Conservation (phyloP, 1,284 basidiomycete genomes). For the Stygiomarasmius scandens region DNA sequence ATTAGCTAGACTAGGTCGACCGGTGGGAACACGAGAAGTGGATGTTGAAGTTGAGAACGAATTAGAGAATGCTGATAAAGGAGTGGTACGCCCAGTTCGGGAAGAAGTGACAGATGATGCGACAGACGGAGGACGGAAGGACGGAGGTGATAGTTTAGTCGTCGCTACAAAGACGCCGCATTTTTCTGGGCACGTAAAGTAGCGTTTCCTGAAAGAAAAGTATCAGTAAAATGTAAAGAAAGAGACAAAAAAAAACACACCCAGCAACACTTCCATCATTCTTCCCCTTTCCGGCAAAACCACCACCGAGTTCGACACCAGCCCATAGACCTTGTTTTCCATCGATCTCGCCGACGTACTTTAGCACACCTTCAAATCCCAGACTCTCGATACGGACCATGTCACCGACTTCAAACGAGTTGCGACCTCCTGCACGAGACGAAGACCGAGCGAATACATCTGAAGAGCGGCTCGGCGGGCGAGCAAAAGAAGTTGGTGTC, state of each 20-base stretch:
- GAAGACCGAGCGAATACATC: slow-evolving; percentile 52
- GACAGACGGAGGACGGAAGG: slow-evolving; percentile 73
- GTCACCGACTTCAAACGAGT: slow-evolving; percentile 71
- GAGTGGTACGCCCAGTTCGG: slow-evolving; percentile 59
- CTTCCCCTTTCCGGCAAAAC: slow-evolving; percentile 91
- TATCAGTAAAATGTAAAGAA: slow-evolving; percentile 11
- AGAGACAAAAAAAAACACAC: slow-evolving; percentile 51
- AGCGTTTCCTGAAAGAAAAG: slow-evolving; percentile 50
- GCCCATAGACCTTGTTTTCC: slow-evolving; percentile 89
- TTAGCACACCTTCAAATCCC: slow-evolving; percentile 81
- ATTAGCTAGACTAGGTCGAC: slow-evolving; percentile 1
- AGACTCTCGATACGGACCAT: slow-evolving; percentile 83
- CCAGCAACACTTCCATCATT: slow-evolving; percentile 91
- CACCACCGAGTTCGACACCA: slow-evolving; percentile 86
- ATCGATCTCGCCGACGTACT: slow-evolving; percentile 81
- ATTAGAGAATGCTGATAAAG: slow-evolving; percentile 39
- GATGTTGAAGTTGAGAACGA: slow-evolving; percentile 27
- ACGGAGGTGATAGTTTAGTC: slow-evolving; percentile 75
- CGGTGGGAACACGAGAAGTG: slow-evolving; percentile 5
- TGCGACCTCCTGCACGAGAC: slow-evolving; percentile 41
- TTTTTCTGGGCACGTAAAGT: slow-evolving; percentile 84
- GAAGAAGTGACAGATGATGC: slow-evolving; percentile 55
- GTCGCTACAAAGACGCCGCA: slow-evolving; percentile 92
- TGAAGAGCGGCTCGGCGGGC: slow-evolving; percentile 64
- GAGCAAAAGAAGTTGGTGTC: slow-evolving; percentile 47